phyloP scores from a whole-genome alignment of 176 grass and related monocot species.

The Avena sativa region DNA sequence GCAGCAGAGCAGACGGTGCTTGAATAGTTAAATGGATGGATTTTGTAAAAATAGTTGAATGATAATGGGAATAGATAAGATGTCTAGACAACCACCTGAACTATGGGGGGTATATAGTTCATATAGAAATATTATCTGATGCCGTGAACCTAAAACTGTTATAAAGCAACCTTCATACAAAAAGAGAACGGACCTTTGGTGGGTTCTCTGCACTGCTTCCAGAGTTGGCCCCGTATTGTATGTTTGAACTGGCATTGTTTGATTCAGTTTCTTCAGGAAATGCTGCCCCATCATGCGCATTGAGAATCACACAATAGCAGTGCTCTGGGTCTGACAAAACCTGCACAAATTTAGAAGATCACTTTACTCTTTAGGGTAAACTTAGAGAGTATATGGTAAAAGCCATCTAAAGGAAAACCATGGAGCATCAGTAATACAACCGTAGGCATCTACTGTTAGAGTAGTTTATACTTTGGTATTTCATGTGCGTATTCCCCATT shows the following conservation, averaged over 20 bases:
- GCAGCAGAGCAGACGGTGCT: neutral
- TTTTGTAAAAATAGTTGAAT: neutral
- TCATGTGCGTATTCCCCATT: neutral
- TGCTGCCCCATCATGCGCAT: slow-evolving; percentile 88
- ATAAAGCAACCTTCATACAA: slow-evolving; percentile 22
- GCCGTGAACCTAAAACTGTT: slow-evolving; percentile 18
- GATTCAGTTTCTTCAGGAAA: slow-evolving; percentile 72
- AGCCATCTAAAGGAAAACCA: slow-evolving; percentile 9
- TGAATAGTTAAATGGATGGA: neutral
- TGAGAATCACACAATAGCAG: slow-evolving; percentile 98
- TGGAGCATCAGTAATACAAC: neutral
- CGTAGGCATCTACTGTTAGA: neutral
- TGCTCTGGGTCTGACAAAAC: slow-evolving; percentile 92
- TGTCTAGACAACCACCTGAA: neutral
- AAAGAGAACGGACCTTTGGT: slow-evolving; percentile 65
- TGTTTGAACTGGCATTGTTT: slow-evolving; percentile 36
- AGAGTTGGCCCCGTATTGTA: slow-evolving; percentile 31
- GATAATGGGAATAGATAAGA: neutral
- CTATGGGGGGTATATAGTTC: neutral
- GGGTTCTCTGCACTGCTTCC: slow-evolving; percentile 39
- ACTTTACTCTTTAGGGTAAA: slow-evolving; percentile 18
- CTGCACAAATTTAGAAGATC: slow-evolving; percentile 57
- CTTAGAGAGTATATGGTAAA: slow-evolving; percentile 10
- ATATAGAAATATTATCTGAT: neutral
- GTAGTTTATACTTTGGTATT: neutral